These are phyloP conservation scores for Raffaelea arxii DNA, from an alignment of 2,329 filamentous ascomycete genomes.

Conservation along the genomic window DNA sequence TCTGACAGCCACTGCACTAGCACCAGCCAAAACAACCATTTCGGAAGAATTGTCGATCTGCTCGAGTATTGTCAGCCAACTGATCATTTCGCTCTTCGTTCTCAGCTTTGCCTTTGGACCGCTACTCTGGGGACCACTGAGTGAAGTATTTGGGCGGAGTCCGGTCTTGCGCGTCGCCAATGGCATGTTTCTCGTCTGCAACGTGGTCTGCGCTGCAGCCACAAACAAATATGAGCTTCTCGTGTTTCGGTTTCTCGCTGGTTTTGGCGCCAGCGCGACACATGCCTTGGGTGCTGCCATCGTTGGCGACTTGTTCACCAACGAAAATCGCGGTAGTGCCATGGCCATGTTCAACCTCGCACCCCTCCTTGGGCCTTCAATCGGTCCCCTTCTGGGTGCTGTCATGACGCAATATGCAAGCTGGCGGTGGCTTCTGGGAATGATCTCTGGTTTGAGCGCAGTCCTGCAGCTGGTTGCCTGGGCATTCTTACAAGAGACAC, in stretches of 20 bases:
- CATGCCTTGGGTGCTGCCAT: conserved; percentile 37
- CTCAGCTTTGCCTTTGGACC: conserved; percentile 32
- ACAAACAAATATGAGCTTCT: conserved; percentile 16
- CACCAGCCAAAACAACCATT: no score
- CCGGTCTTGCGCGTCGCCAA: conserved; percentile 32
- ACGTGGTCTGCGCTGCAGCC: conserved; percentile 33
- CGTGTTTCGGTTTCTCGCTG: not conserved
- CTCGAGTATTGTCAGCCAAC: no score
- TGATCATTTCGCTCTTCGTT: no score
- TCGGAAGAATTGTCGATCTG: no score
- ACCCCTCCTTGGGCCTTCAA: not conserved
- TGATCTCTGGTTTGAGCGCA: conserved; percentile 30
- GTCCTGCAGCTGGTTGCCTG: conserved; percentile 24
- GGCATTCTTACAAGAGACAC: conserved; percentile 27
- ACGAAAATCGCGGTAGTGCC: conserved; percentile 33
- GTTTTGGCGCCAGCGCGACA: conserved; percentile 34
- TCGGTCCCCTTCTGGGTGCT: conserved; percentile 25
- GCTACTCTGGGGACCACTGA: conserved; percentile 31
- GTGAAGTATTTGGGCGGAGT: conserved; percentile 38
- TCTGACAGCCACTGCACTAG: no score
- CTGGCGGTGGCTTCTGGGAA: conserved; percentile 38
- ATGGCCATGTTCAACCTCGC: conserved; percentile 9
- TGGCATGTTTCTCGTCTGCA: conserved; percentile 40
- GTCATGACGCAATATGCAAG: conserved; percentile 24
- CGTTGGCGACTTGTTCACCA: conserved; percentile 34